Conservation (phyloP, 129 eudicot genomes). For the Helichrysum umbraculigerum region DNA sequence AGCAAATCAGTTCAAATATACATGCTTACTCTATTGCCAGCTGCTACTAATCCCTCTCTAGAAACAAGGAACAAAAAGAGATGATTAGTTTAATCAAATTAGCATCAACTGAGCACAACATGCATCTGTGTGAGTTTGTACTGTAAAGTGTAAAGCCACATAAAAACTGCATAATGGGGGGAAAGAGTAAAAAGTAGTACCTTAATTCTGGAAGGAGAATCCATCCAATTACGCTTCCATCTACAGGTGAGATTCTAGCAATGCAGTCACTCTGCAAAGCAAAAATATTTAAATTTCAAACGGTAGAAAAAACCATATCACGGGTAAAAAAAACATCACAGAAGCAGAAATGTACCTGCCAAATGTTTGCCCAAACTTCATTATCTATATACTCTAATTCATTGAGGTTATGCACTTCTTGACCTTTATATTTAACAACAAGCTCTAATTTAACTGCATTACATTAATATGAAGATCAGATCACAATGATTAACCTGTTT, state of each 20-base stretch:
- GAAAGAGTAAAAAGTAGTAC: constrained; percentile 26
- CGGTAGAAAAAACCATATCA: neutral
- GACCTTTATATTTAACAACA: constrained; percentile 62
- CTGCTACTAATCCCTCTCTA: constrained; percentile 61
- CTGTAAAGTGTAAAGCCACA: neutral
- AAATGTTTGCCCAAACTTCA: constrained; percentile 96
- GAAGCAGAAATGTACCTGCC: constrained; percentile 51
- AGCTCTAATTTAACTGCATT: constrained; percentile 55
- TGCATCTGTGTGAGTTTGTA: neutral
- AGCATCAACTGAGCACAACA: neutral
- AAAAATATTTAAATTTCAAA: neutral
- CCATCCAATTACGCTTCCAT: constrained; percentile 73
- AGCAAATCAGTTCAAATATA: constrained; percentile 15
- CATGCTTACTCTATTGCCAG: constrained; percentile 55
- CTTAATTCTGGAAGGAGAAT: constrained; percentile 78
- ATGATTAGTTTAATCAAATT: constrained; percentile 19
- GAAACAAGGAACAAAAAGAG: neutral
- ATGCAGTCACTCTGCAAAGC: constrained; percentile 80
- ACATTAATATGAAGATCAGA: constrained; percentile 8
- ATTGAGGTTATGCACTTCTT: constrained; percentile 73
- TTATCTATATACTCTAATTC: constrained; percentile 79
- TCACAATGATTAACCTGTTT: neutral
- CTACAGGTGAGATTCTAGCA: constrained; percentile 74
- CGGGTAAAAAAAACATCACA: neutral
- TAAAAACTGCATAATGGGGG: neutral